Percentiles rank a stretch among this genome's conserved stretches.
Evolutionary conservation across 148 eudicot species (phyloP).

Genomic region (Cornus controversa): DNA sequence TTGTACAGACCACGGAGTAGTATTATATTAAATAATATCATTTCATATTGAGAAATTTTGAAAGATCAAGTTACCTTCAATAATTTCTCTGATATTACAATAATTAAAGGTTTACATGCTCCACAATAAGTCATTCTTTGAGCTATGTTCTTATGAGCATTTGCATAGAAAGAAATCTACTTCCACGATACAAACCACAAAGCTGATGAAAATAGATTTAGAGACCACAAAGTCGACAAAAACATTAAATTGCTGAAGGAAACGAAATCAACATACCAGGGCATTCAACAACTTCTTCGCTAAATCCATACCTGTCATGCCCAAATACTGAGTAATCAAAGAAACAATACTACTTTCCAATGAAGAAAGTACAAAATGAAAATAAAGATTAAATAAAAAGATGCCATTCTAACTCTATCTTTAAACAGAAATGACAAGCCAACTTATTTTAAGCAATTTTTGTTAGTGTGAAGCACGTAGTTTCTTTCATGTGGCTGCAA

Average conservation of each 20-base stretch:
- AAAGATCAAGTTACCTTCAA: too few relatives aligned
- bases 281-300: conserved; percentile 91
- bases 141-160: neutral
- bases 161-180: neutral
- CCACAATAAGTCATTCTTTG: neutral
- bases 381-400: conserved; percentile 3
- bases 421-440: neutral
- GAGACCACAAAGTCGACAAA: too few relatives aligned
- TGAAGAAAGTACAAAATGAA: neutral
- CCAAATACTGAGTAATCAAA: conserved; percentile 8
- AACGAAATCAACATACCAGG: conserved; percentile 48
- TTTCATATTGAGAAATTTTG: too few relatives aligned
- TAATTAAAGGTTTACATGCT: too few relatives aligned
- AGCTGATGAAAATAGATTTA: neutral
- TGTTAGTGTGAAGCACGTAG: neutral
- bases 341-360: neutral
- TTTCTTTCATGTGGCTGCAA: neutral
- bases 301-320: conserved; percentile 75
- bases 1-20: too few relatives aligned
- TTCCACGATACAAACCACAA: neutral
- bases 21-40: too few relatives aligned
- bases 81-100: too few relatives aligned
- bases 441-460: neutral
- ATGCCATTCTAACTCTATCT: neutral
- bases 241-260: neutral